phyloP scores from a whole-genome alignment of 768 basidiomycete genomes.

The Lentinula sp. region DNA sequence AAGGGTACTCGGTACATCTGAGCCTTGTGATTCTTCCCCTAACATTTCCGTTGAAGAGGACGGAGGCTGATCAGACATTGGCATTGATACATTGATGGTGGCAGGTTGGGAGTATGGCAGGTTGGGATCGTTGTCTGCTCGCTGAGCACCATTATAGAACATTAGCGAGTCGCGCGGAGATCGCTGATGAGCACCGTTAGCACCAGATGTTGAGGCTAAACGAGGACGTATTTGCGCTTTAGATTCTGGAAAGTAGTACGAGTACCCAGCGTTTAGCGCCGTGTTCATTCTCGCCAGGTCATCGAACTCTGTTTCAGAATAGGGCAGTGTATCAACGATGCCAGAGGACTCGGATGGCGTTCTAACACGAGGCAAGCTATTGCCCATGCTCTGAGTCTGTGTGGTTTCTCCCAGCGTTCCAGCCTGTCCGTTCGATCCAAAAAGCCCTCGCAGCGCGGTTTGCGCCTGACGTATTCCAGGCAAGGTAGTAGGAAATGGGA shows the following conservation, averaged over 20 bases:
- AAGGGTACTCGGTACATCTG: neutral
- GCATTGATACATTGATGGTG: neutral
- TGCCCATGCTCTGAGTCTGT: neutral
- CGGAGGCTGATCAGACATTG: neutral
- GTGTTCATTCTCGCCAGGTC: constrained; percentile 35
- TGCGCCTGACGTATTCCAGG: constrained; percentile 3
- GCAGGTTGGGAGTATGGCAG: neutral
- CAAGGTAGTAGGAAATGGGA: neutral
- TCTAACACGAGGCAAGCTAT: neutral
- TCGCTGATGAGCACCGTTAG: neutral
- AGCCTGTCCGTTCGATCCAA: neutral
- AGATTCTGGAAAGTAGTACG: constrained; percentile 20
- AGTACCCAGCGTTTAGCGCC: constrained; percentile 33
- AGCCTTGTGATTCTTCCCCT: neutral
- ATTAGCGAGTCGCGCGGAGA: neutral
- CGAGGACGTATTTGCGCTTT: neutral
- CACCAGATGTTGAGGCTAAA: neutral
- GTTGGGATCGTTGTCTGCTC: neutral
- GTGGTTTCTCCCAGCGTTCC: neutral
- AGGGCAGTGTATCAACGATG: neutral
- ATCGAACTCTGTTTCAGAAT: constrained; percentile 28
- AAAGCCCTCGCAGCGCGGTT: neutral
- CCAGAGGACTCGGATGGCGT: neutral
- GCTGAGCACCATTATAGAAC: constrained; percentile 1
- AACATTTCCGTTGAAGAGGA: neutral